Conservation (phyloP, 2,329 filamentous ascomycete genomes). For the Fusarium tupiense region DNA sequence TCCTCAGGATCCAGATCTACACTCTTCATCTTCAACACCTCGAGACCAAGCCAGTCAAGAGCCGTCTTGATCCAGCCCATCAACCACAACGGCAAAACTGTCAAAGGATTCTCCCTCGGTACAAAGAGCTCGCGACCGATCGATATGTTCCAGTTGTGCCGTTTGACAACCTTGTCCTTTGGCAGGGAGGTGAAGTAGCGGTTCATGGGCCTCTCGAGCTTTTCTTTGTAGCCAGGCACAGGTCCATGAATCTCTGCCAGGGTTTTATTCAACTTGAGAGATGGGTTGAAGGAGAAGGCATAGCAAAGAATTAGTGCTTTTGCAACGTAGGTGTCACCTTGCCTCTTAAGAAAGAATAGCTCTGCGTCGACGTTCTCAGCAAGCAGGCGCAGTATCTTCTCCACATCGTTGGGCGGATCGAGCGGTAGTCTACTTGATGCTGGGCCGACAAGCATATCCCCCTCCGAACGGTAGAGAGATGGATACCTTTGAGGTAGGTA, state of each 20-base stretch:
- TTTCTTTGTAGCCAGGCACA: accelerated
- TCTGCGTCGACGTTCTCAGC: neutral
- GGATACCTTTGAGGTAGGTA: neutral
- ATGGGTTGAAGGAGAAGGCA: neutral
- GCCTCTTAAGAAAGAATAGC: neutral
- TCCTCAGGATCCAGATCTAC: accelerated
- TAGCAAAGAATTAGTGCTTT: neutral
- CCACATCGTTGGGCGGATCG: neutral
- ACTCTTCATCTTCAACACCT: neutral
- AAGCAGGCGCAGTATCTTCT: accelerated
- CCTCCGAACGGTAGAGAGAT: neutral
- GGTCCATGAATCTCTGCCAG: neutral
- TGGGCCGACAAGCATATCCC: neutral
- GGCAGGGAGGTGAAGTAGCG: neutral
- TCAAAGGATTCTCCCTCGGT: neutral
- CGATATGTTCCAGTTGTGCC: neutral
- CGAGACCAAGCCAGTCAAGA: neutral
- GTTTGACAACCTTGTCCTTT: neutral
- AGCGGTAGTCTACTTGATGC: neutral
- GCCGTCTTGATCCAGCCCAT: neutral
- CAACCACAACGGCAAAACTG: neutral
- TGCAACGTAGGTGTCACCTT: neutral
- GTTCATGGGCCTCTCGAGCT: neutral
- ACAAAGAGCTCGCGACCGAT: accelerated
- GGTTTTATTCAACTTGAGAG: neutral